A percentile compares a stretch with the other conserved stretches of the same genome.
phyloP scores from a whole-genome alignment of 1,139 yeast species.

The Blastobotrys ciferrii region DNA sequence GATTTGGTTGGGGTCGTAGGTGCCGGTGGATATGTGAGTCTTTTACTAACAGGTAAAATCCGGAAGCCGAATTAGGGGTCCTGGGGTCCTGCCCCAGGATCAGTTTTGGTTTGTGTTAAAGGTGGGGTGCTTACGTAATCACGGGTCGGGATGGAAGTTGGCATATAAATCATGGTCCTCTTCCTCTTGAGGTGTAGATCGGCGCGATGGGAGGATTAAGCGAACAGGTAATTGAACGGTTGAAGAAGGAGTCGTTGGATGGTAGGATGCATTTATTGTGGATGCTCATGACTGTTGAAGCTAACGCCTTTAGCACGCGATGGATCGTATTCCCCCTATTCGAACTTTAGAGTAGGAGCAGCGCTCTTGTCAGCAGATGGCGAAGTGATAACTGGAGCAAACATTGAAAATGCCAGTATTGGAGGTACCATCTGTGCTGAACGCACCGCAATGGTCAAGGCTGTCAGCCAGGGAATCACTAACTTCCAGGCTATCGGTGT shows the following conservation, averaged over 20 bases:
- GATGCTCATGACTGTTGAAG: not conserved
- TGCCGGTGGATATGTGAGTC: too few species aligned
- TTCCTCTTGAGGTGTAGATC: too few species aligned
- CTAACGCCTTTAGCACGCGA: slow-evolving; percentile 28
- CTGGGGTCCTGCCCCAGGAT: too few species aligned
- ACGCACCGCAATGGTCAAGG: slow-evolving; percentile 69
- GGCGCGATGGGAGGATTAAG: not conserved
- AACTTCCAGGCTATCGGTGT: slow-evolving; percentile 66
- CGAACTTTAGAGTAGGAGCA: slow-evolving; percentile 87
- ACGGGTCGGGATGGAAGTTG: too few species aligned
- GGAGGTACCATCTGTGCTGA: slow-evolving; percentile 93
- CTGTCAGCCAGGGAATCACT: slow-evolving; percentile 53
- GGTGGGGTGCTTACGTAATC: not conserved
- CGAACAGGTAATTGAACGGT: not conserved
- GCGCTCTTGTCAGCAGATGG: slow-evolving; percentile 56
- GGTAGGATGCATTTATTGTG: not conserved
- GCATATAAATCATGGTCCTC: too few species aligned
- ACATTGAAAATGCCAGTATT: slow-evolving; percentile 89
- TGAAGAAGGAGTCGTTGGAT: slow-evolving; percentile 4
- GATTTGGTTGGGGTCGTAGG: too few species aligned
- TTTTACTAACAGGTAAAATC: too few species aligned
- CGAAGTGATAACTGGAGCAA: slow-evolving; percentile 65
- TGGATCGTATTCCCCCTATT: slow-evolving; percentile 73
- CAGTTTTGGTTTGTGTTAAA: too few species aligned
- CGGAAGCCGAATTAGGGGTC: too few species aligned